Base-by-base conservation (phyloP, 2,329 filamentous ascomycete genomes). In the Phyllachora maydis region DNA sequence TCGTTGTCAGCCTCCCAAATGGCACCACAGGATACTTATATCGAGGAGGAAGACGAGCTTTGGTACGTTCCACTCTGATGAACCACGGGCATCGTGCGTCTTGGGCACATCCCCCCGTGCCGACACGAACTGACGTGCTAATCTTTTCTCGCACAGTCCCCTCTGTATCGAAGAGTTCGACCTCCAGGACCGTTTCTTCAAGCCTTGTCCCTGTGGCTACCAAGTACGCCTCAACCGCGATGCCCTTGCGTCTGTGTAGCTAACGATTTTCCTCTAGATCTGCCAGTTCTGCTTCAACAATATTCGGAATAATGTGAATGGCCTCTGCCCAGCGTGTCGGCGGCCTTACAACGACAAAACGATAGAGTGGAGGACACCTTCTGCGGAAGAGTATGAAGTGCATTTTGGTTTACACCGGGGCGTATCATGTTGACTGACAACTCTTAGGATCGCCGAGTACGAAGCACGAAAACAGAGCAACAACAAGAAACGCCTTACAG, bases 281-380 rank as follows among this genome's bases (percentile, higher is more conserved):
- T 98, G 88, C 51, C 90, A 98, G 58, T 98, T 98, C 52, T 98
- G 88, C 54, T 98, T 85, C 58, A 93, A 98, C 53, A 98, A 95
- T 47, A 90, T 98, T 47, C 91, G 90, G 53, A 91, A 77, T 38
- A 93, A 93, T 39, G 82, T 92, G 65, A 95, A 93, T 44, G 83
- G 85, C 17, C 64, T 93, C 28, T 98, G 88, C 48, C 88, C 88
- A n/a, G 91, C 91, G 35, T 98, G 88, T 47, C 70, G 88, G 50
- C 66, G 88, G 45, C 75, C 81, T 5, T 98, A 98, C 47, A 82
- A 93, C 46, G 90, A 98, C 37, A 85, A 85, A 46, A 90, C 82
- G 15, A 95, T 98, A 45, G 70, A 93, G 49, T 98, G 82, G 65
- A 92, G 92, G 50, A 75, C 88, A 27, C 79, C 92, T 29, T 91